Percentiles rank a stretch among this genome's conserved stretches.
Conservation (phyloP, 345 rosid genomes). For the Passiflora organensis region DNA sequence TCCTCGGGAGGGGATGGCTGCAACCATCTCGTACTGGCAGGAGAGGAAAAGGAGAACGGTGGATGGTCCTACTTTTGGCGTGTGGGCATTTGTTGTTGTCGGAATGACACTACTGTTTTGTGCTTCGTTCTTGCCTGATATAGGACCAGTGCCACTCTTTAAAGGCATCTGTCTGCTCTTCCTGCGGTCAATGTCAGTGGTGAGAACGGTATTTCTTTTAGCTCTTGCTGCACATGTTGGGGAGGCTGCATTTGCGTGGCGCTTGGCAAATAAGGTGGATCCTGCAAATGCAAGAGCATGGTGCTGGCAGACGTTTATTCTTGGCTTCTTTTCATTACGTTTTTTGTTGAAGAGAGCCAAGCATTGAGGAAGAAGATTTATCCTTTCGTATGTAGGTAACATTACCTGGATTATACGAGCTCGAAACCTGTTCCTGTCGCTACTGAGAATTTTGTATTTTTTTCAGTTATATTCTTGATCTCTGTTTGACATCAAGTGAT, state of each 20-base stretch:
- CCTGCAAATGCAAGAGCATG: conserved; percentile 67
- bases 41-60: conserved; percentile 57
- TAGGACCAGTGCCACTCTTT: conserved; percentile 57
- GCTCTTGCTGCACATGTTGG: conserved; percentile 38
- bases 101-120: conserved; percentile 52
- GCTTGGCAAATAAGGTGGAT: conserved; percentile 58
- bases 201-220: conserved; percentile 35
- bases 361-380: too few species aligned
- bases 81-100: conserved; percentile 43
- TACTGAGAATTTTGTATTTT: too few species aligned
- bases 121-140: conserved; percentile 56
- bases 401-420: too few species aligned
- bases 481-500: too few species aligned
- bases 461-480: too few species aligned
- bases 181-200: conserved; percentile 41
- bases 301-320: conserved; percentile 81
- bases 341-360: conserved; percentile 56
- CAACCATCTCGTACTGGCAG: conserved; percentile 72
- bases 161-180: conserved; percentile 50
- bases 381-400: too few species aligned
- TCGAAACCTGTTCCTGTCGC: too few species aligned
- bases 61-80: conserved; percentile 60
- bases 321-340: conserved; percentile 61
- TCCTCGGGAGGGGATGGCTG: conserved; percentile 82
- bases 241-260: conserved; percentile 62